Conservation (phyloP, 169 alveolate species). For the Eimeria sp. region DNA sequence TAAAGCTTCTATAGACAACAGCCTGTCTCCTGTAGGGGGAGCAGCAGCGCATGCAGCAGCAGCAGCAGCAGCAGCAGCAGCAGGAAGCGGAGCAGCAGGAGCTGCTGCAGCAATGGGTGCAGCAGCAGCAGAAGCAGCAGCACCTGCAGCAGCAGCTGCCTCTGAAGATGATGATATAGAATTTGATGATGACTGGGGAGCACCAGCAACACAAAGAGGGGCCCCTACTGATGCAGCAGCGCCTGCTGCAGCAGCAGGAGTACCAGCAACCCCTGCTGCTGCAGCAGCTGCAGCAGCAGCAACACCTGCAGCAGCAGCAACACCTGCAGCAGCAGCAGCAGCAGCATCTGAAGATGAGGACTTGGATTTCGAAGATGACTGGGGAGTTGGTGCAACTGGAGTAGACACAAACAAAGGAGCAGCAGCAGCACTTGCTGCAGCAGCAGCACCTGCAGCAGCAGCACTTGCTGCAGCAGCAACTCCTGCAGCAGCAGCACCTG, state of each 20-base stretch:
- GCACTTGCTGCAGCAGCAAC: conserved; percentile 13
- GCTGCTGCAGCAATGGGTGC: background rate
- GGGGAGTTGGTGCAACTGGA: background rate
- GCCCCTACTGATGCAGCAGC: background rate
- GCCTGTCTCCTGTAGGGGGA: background rate
- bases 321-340: conserved; percentile 2
- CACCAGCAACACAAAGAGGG: background rate
- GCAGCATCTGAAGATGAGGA: conserved; percentile 16
- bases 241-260: no score
- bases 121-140: background rate
- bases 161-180: background rate
- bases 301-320: no score
- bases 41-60: background rate
- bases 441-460: background rate
- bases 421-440: background rate
- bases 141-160: background rate
- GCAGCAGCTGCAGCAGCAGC: no score
- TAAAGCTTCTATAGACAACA: background rate
- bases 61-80: conserved; percentile 14
- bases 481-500: background rate
- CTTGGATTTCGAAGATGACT: conserved; percentile 24
- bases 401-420: background rate
- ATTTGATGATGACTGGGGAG: conserved; percentile 22
- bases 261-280: no score
- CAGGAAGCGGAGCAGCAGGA: no score